These are phyloP conservation scores for Beta lomatogona DNA, from an alignment of 179 eudicot genomes.

Conservation along the genomic window DNA sequence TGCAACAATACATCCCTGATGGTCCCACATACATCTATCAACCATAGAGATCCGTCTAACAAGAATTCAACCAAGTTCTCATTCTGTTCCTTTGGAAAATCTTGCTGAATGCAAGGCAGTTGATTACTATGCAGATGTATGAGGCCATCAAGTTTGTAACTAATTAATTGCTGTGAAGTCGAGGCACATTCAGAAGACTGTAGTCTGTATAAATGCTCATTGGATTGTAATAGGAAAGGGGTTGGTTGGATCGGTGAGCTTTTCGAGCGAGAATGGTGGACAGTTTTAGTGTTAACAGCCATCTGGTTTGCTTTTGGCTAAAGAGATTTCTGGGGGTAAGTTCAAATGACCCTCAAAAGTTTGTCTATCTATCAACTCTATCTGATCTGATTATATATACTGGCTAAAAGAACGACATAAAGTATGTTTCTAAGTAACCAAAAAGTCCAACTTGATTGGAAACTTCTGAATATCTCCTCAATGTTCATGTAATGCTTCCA, in stretches of 20 bases:
- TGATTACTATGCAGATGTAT: conserved; percentile 19
- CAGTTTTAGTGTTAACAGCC: conserved; percentile 17
- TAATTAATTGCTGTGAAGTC: conserved; percentile 7
- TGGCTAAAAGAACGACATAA: not conserved
- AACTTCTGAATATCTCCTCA: not conserved
- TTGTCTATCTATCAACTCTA: not conserved
- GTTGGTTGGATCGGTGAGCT: conserved; percentile 28
- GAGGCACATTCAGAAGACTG: conserved; percentile 16
- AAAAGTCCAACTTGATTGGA: conserved; percentile 3
- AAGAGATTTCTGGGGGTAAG: not conserved
- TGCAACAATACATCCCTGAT: conserved; percentile 24
- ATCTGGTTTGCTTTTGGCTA: not conserved
- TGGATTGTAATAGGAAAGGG: conserved; percentile 17
- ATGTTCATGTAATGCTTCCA: conserved; percentile 19
- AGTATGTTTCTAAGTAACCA: not conserved
- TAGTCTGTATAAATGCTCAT: conserved; percentile 21
- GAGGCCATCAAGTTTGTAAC: conserved; percentile 24
- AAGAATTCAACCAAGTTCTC: conserved; percentile 20
- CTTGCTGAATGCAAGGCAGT: conserved; percentile 22
- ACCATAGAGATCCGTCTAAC: conserved; percentile 28
- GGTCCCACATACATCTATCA: conserved; percentile 33
- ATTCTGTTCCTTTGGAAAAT: not conserved
- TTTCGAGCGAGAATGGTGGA: conserved; percentile 25
- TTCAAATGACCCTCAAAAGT: not conserved
- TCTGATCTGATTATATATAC: conserved; percentile 1